Percentiles rank a stretch among this genome's conserved stretches.
phyloP scores from a whole-genome alignment of 805 yeast genomes.

The Saccharomycopsis babjevae region DNA sequence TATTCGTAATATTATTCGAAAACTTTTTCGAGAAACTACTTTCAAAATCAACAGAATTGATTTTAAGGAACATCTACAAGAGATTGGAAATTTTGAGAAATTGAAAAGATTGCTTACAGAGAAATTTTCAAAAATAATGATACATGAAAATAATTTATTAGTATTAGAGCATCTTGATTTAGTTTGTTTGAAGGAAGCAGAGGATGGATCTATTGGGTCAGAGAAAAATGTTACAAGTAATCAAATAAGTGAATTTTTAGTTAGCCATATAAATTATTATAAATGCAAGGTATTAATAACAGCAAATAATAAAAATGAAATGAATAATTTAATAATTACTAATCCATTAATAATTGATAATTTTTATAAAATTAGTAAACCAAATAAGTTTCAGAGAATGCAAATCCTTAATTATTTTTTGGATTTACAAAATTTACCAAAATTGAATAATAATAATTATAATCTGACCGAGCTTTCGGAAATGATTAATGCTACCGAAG shows the following conservation, averaged over 20 bases:
- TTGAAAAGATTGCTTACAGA: constrained; percentile 36
- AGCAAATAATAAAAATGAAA: constrained; percentile 49
- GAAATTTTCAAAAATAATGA: constrained; percentile 36
- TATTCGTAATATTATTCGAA: constrained; percentile 34
- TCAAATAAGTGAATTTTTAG: not conserved
- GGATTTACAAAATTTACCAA: constrained; percentile 23
- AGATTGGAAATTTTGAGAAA: constrained; percentile 31
- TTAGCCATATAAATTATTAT: constrained; percentile 17
- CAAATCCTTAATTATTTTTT: constrained; percentile 37
- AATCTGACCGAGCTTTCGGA: constrained; percentile 28
- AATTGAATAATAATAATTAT: constrained; percentile 25
- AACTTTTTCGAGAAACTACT: constrained; percentile 31
- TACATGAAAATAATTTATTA: constrained; percentile 72
- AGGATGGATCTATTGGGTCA: constrained; percentile 22
- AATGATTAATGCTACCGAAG: constrained; percentile 68
- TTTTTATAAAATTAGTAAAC: constrained; percentile 50
- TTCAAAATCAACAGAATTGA: constrained; percentile 38
- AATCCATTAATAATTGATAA: constrained; percentile 60
- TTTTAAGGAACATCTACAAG: constrained; percentile 49
- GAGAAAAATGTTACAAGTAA: constrained; percentile 1
- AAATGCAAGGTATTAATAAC: constrained; percentile 43
- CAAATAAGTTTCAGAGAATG: constrained; percentile 53
- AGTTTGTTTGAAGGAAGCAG: constrained; percentile 55
- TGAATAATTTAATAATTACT: constrained; percentile 51
- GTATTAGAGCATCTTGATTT: constrained; percentile 72